Conservation (phyloP, 2,329 filamentous ascomycete genomes). For the Neoscytalidium dimidiatum region DNA sequence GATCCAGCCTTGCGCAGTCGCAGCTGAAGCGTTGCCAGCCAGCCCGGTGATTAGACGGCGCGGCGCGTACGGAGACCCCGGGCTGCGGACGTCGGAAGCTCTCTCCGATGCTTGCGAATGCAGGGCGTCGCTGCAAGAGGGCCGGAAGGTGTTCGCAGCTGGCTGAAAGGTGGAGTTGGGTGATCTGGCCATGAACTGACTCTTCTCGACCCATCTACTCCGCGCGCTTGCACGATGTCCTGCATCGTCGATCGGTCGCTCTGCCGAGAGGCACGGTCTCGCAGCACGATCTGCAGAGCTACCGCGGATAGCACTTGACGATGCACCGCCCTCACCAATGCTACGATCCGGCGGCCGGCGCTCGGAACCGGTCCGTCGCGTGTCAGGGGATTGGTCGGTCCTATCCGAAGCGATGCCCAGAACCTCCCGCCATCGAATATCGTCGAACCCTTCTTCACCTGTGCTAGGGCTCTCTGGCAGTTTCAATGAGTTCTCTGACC, state of each 20-base stretch:
- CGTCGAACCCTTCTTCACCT: background rate
- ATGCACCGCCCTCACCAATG: background rate
- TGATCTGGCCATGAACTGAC: constrained; percentile 6
- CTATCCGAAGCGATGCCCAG: background rate
- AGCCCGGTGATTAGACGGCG: constrained; percentile 1
- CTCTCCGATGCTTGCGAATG: constrained; percentile 9
- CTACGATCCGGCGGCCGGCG: background rate
- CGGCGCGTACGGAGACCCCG: background rate
- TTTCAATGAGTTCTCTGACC: background rate
- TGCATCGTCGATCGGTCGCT: constrained; percentile 5
- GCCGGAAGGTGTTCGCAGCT: background rate
- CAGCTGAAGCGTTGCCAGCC: background rate
- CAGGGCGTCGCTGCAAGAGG: constrained; percentile 1
- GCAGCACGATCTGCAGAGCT: constrained; percentile 9
- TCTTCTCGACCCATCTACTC: background rate
- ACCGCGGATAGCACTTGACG: background rate
- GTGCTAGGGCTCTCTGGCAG: background rate
- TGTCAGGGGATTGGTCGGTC: background rate
- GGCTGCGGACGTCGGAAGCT: background rate
- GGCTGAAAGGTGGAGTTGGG: background rate
- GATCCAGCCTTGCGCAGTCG: constrained; percentile 10
- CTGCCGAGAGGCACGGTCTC: constrained; percentile 3
- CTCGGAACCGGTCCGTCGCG: constrained; percentile 1
- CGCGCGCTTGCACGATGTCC: background rate
- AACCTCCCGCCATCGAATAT: constrained; percentile 6